Conservation (phyloP, 2,329 filamentous ascomycete species). For the Claviceps sorghi region DNA sequence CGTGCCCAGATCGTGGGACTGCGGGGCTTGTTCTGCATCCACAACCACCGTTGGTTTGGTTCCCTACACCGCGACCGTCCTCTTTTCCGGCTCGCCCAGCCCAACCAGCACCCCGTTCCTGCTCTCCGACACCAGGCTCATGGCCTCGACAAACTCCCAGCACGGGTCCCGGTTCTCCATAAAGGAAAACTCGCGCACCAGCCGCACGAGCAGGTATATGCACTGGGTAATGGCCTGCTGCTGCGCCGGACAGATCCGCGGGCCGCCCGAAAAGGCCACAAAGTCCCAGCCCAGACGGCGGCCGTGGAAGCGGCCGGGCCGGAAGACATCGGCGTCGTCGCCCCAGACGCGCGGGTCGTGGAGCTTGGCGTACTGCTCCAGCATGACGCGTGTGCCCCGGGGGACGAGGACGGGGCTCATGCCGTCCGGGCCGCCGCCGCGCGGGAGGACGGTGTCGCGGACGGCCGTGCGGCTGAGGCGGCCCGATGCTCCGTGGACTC, state of each 20-base stretch:
- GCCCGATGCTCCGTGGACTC: conserved; percentile 1
- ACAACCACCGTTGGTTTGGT: too few species aligned
- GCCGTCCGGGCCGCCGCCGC: conserved; percentile 1
- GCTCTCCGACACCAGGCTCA: conserved; percentile 2
- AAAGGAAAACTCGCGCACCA: background rate
- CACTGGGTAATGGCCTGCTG: conserved; percentile 1
- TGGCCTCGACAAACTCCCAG: conserved; percentile 1
- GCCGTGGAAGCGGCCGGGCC: conserved; percentile 1
- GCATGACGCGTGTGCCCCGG: background rate
- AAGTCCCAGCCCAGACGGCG: background rate
- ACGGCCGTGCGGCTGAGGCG: conserved; percentile 2
- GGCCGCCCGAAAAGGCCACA: conserved; percentile 3
- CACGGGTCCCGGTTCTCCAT: conserved; percentile 3
- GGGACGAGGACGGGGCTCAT: background rate
- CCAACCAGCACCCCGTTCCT: background rate
- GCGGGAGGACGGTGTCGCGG: conserved; percentile 3
- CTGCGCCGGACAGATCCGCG: conserved; percentile 3
- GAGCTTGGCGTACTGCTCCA: conserved; percentile 1
- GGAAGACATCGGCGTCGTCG: background rate
- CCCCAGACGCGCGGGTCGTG: conserved; percentile 1
- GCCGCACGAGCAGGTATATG: conserved; percentile 1
- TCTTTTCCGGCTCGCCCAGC: background rate
- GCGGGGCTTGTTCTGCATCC: too few species aligned
- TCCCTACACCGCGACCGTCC: background rate
- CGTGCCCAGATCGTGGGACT: too few species aligned